Base-by-base conservation (phyloP, 257 asterid species). In the Mitragyna speciosa region DNA sequence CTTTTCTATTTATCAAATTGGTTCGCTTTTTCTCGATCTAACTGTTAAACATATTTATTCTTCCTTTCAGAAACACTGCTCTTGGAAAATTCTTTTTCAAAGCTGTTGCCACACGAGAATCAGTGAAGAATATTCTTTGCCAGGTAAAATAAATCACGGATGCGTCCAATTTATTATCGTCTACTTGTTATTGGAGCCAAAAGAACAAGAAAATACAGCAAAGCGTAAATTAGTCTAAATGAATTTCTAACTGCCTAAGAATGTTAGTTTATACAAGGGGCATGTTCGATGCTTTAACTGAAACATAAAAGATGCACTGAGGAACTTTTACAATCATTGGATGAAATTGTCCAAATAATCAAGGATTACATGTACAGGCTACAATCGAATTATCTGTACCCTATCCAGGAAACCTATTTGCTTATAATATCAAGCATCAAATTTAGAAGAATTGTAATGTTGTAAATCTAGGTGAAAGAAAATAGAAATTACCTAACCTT, bases 121-220 rank as follows among this genome's bases (percentile, higher is more conserved):
- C 99, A 28, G 99, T 95, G 77, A 90, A 87, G 85, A 95, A 80
- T 84, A 93, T 95, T 86, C 97, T 95, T 79, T 85, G 90, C 86
- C 98, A 95, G 97, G 99, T 93, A 83, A 68, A 69, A 68, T 68
- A 14, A 15, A 5, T 33, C 31, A 48, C 70, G 19, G 22, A 58
- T n/a, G 67, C 67, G 56, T 43, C 54, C 31, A 3, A 3, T 22
- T 9, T 14, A 8, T 20, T 58, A 22, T 24, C 47, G 48, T 33
- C 58, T 49, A 26, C 64, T 48, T 48, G 17, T 73, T 33, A 1
- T 28, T 30, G 12, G 43, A n/a, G 67, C 31, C 51, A 39, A 19
- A 48, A 70, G 39, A 17, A 33, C n/a, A 22, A 20, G 58, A 26
- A 12, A 66, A 48, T 31, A 41, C 31, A 77, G n/a, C 33, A 9